A percentile compares a stretch with the other conserved stretches of the same genome.
Evolutionary conservation across 2,329 filamentous ascomycete species (phyloP).

Genomic region (Piedraia hortae): DNA sequence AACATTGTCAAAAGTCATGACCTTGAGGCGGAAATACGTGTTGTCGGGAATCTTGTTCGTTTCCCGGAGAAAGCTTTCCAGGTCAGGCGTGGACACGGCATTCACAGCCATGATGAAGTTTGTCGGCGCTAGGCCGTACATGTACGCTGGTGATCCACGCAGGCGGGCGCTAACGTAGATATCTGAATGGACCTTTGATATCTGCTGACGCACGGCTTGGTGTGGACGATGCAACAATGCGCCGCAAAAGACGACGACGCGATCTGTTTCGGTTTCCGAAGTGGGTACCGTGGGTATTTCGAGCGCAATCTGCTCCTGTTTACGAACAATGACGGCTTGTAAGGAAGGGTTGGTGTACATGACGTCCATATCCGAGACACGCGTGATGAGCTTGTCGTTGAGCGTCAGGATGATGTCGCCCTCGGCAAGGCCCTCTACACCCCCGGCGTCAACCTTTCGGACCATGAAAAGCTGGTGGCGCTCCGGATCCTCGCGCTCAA

Average conservation of each 20-base stretch:
- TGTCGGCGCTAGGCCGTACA: slow-evolving; percentile 78
- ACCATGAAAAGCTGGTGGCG: slow-evolving; percentile 98
- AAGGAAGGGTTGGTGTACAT: slow-evolving; percentile 80
- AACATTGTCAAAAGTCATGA: slow-evolving; percentile 96
- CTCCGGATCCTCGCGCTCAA: slow-evolving; percentile 64
- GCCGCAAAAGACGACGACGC: slow-evolving; percentile 82
- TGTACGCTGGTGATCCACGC: slow-evolving; percentile 57
- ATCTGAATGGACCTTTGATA: slow-evolving; percentile 83
- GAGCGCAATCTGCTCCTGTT: slow-evolving; percentile 51
- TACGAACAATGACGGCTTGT: slow-evolving; percentile 63
- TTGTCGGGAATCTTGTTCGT: slow-evolving; percentile 82
- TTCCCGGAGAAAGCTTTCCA: slow-evolving; percentile 53
- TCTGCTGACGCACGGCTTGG: slow-evolving; percentile 89
- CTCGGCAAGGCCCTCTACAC: slow-evolving; percentile 43
- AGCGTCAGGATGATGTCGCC: slow-evolving; percentile 79
- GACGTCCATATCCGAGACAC: slow-evolving; percentile 73
- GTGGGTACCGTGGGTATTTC: slow-evolving; percentile 65
- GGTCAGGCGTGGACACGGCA: slow-evolving; percentile 54
- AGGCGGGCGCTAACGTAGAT: slow-evolving; percentile 81
- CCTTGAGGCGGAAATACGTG: slow-evolving; percentile 87
- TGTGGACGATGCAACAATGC: slow-evolving; percentile 81
- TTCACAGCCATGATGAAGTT: slow-evolving; percentile 97
- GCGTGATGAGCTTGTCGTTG: slow-evolving; percentile 77
- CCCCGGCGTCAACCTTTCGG: slow-evolving; percentile 51
- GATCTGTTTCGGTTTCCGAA: slow-evolving; percentile 72